Base-by-base conservation (phyloP, 2,329 filamentous ascomycete genomes). In the Microsporum canis region DNA sequence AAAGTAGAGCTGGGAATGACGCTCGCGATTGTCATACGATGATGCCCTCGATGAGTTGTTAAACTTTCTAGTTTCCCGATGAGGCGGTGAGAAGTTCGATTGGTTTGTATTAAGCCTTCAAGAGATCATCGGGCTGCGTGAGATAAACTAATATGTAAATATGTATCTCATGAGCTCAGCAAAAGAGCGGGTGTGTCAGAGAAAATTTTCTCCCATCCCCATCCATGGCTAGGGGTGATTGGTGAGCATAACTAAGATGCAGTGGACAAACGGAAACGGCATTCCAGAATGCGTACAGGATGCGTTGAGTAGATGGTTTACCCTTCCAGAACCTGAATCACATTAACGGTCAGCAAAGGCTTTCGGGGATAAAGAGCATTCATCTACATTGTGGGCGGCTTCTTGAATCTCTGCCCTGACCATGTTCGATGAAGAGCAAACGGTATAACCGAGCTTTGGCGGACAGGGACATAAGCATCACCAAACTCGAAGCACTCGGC, bases 51-150 rank as follows among this genome's bases (percentile, higher is more conserved):
- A 59, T 59, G 41, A 59, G 57, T 58, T 58, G 57, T 45, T 45
- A 58, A 58, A 58, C 57, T 58, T 59, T 59, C 36, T 33, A 3
- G 31, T 23, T 39, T 41, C 36, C 29, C 33, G 33, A 43, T 12
- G 36, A 60, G 58, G 58, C 58, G 58, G 58, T 60, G 58, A 39
- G 47, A 33, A 55, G 47, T 53, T 36, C 29, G 29, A 33, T 57
- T 57, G 57, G 57, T 34, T 49, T 41, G 23, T 49, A 17, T 36
- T 8, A 34, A 55, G 51, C 14, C 45, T 14, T 12, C 23, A 34
- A 34, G 17, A 55, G 51, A 55, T 55, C 51, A 17, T 55, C 51
- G 8, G n/a, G 10, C 29, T n/a, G 31, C 51, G 12, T 55, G 51
- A 36, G 33, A n/a, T 34, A 10, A 23, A 23, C 17, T 23, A 23